Conservation (phyloP, 2,329 filamentous ascomycete genomes). For the Cordyceps cicadae region DNA sequence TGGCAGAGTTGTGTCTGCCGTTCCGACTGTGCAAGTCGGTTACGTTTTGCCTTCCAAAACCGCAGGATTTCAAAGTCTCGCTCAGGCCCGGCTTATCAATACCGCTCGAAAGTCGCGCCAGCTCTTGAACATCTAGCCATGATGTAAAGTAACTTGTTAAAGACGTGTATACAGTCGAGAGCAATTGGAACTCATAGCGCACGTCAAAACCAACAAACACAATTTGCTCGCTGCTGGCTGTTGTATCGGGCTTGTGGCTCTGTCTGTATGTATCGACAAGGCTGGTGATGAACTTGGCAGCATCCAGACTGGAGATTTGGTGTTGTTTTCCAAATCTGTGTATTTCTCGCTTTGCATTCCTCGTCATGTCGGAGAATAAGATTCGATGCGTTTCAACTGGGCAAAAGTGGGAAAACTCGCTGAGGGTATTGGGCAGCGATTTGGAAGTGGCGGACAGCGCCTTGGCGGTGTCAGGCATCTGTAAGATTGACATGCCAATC, state of each 20-base stretch:
- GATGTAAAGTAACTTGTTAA: background rate
- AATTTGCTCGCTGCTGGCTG: background rate
- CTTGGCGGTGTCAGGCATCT: background rate
- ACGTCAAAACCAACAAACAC: background rate
- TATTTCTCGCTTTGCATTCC: background rate
- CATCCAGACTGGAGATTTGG: background rate
- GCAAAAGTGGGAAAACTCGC: background rate
- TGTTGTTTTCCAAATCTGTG: background rate
- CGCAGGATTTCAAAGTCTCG: background rate
- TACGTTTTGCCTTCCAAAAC: background rate
- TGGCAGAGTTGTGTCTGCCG: background rate
- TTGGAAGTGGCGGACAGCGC: background rate
- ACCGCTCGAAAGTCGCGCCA: background rate
- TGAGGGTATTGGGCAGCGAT: background rate
- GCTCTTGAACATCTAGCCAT: constrained; percentile 5
- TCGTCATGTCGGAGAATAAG: background rate
- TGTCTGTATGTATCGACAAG: background rate
- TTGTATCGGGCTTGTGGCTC: background rate
- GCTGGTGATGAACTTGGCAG: background rate
- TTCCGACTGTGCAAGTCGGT: background rate
- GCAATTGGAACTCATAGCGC: background rate
- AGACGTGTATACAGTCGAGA: background rate
- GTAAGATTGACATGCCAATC: background rate
- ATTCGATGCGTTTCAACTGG: background rate
- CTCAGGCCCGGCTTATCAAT: background rate